Evolutionary conservation across 768 basidiomycete genomes (phyloP).

Genomic region (Kwoniella shandongensis): DNA sequence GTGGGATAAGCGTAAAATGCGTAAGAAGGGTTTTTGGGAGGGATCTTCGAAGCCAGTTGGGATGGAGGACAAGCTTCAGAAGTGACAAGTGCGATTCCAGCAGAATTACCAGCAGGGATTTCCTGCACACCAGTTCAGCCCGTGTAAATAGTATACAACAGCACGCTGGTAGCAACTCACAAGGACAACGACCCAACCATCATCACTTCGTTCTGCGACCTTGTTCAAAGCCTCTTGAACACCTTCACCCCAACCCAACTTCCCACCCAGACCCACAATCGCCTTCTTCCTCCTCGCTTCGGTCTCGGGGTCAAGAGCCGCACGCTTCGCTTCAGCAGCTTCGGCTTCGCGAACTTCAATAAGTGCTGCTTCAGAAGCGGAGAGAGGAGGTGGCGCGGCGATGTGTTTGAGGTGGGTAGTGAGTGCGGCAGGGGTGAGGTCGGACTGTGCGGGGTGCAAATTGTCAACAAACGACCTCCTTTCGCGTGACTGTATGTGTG

Average conservation of each 20-base stretch:
- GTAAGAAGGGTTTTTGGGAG: constrained; percentile 47
- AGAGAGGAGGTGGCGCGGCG: constrained; percentile 77
- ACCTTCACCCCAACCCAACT: constrained; percentile 67
- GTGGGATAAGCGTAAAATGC: constrained; percentile 52
- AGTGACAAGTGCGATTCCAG: constrained; percentile 25
- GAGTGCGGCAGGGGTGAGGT: constrained; percentile 61
- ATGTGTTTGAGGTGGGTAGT: constrained; percentile 69
- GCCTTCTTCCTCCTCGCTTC: constrained; percentile 35
- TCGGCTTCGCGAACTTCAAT: constrained; percentile 75
- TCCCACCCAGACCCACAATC: constrained; percentile 58
- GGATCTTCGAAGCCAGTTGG: constrained; percentile 37
- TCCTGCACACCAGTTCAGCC: constrained; percentile 22
- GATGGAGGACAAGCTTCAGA: constrained; percentile 42
- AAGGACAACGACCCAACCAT: constrained; percentile 63
- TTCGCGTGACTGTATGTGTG: too few relatives aligned
- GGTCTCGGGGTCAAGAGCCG: constrained; percentile 41
- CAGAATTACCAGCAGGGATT: constrained; percentile 30
- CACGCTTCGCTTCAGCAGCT: constrained; percentile 56
- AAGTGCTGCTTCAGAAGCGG: constrained; percentile 76
- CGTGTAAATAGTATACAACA: too few relatives aligned
- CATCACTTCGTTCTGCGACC: constrained; percentile 59
- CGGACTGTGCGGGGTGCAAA: constrained; percentile 38
- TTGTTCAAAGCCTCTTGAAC: constrained; percentile 65
- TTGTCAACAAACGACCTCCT: too few relatives aligned
- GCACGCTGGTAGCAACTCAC: too few relatives aligned